Evolutionary conservation across 23 red algal genomes (phyloP).

Genomic region (Gracilaria vermiculophylla): DNA sequence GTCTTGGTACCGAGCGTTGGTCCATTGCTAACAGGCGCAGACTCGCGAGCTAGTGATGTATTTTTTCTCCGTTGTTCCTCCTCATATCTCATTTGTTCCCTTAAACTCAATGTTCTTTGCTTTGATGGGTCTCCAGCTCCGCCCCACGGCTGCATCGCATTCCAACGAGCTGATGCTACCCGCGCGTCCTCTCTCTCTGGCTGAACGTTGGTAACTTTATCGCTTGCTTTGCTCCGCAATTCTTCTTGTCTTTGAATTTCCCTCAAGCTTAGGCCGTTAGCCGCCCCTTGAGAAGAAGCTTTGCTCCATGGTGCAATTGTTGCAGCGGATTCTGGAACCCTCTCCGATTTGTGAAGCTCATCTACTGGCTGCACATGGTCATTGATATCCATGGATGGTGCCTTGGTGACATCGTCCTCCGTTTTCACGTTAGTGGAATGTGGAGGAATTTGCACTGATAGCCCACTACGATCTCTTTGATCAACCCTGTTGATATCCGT

Average conservation of each 20-base stretch:
- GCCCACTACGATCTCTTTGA: background rate
- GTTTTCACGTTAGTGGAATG: background rate
- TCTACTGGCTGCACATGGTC: background rate
- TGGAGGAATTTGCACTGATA: background rate
- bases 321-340: background rate
- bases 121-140: slow-evolving; percentile 43
- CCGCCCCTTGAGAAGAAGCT: slow-evolving; percentile 13
- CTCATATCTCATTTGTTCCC: slow-evolving; percentile 63
- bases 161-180: slow-evolving; percentile 32
- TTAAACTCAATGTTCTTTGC: slow-evolving; percentile 38
- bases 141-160: slow-evolving; percentile 53
- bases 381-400: background rate
- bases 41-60: slow-evolving; percentile 21
- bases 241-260: slow-evolving; percentile 71
- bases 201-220: background rate
- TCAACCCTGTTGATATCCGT: background rate
- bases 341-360: background rate
- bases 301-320: slow-evolving; percentile 69
- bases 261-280: slow-evolving; percentile 55
- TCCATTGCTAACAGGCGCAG: background rate
- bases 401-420: background rate
- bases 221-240: slow-evolving; percentile 51
- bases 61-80: slow-evolving; percentile 46
- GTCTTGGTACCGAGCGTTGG: slow-evolving; percentile 31
- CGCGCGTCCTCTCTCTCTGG: slow-evolving; percentile 33